Percentiles rank a stretch among this genome's conserved stretches.
Evolutionary conservation across 257 asterid species (phyloP).

Genomic region (Thymus mandschuricus): DNA sequence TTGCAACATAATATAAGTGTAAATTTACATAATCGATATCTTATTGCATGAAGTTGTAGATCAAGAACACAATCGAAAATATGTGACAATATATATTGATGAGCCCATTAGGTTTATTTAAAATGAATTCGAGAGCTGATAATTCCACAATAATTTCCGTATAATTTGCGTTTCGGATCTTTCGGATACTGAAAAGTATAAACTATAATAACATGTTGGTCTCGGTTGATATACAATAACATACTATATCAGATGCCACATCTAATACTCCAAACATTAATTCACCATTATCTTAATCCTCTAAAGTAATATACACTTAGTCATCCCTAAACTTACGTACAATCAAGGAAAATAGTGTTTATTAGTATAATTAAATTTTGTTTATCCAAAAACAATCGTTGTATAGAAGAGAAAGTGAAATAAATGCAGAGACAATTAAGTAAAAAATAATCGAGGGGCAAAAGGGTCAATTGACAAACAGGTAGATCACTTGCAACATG

Average conservation of each 20-base stretch:
- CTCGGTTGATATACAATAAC: too few relatives aligned
- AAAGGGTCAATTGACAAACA: constrained; percentile 15
- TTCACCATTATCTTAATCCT: background rate
- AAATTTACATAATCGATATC: background rate
- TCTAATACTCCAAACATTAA: background rate
- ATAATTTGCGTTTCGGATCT: too few relatives aligned
- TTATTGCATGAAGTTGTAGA: background rate
- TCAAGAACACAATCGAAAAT: background rate
- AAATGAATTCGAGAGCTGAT: too few relatives aligned
- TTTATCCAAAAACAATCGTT: background rate
- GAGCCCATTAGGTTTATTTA: too few relatives aligned
- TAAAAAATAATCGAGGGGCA: constrained; percentile 1
- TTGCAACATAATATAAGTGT: background rate
- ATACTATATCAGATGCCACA: too few relatives aligned
- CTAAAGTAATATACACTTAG: background rate
- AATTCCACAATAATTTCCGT: too few relatives aligned
- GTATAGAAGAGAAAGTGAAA: background rate
- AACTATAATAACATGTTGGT: too few relatives aligned
- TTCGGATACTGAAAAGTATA: too few relatives aligned
- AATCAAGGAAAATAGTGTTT: background rate
- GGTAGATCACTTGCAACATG: constrained; percentile 24
- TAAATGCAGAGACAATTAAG: background rate
- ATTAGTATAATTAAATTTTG: background rate
- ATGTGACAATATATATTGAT: background rate
- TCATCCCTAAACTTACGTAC: background rate